phyloP scores from a whole-genome alignment of 164 flowering plant genomes.

The Taxillus chinensis region DNA sequence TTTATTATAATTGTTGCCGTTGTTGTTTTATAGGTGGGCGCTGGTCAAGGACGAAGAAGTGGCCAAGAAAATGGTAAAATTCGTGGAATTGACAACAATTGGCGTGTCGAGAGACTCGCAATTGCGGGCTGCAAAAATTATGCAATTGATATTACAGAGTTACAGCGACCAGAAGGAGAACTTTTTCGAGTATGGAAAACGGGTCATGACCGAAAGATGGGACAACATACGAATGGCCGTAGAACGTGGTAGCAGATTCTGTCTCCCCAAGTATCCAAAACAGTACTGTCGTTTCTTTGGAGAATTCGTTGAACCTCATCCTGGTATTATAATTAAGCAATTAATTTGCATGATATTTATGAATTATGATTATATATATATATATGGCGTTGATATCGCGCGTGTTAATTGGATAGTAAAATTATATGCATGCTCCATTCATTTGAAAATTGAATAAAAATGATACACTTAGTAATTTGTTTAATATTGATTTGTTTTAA shows the following conservation, averaged over 20 bases:
- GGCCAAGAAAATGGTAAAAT: conserved; percentile 46
- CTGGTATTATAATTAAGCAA: conserved; percentile 21
- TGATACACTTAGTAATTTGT: too few relatives aligned
- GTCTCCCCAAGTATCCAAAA: conserved; percentile 18
- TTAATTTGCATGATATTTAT: too few relatives aligned
- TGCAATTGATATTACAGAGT: background rate
- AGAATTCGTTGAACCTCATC: conserved; percentile 12
- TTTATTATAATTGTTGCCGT: too few relatives aligned
- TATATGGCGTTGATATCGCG: too few relatives aligned
- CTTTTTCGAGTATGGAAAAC: conserved; percentile 25
- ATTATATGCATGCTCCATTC: too few relatives aligned
- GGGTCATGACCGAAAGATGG: conserved; percentile 31
- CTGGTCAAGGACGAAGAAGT: conserved; percentile 50
- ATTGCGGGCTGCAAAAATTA: conserved; percentile 29
- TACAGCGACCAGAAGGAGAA: conserved; percentile 1
- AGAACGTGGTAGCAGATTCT: conserved; percentile 12
- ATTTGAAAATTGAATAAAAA: too few relatives aligned
- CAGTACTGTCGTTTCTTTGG: conserved; percentile 24
- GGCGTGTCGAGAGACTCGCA: conserved; percentile 76
- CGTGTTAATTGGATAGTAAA: too few relatives aligned
- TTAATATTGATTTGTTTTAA: background rate
- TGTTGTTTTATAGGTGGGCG: too few relatives aligned
- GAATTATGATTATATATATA: too few relatives aligned
- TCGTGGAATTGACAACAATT: conserved; percentile 36
- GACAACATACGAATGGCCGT: conserved; percentile 18